Evolutionary conservation across 2,329 filamentous ascomycete species (phyloP), one percentile per base, ranked within the genome.

Genomic region (Boeremia exigua): DNA sequence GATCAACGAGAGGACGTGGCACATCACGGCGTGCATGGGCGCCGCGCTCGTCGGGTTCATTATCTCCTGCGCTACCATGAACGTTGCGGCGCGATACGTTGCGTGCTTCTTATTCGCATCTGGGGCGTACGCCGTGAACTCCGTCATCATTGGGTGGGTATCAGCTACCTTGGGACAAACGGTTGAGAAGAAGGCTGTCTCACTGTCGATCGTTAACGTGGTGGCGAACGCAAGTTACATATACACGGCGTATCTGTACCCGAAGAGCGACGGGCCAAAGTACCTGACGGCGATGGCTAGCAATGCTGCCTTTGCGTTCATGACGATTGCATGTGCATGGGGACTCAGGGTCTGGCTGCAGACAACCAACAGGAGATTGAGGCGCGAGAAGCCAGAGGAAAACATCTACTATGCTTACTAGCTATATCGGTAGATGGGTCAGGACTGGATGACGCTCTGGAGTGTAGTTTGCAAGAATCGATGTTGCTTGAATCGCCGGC

Each of bases 171-270:
- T 78, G 8, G 76, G 74, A 3, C 75, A 79, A 42, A 78, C 78
- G 1, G 62, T 72, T 5, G 77, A 79, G 59, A 81, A 80, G 66
- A 77, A 78, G 47, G 77, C 78, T 14, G 76, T 76, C 4, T 65
- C 72, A 8, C 66, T 79, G n/a, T 75, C 76, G 1, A 75, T 79
- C 43, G 76, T 78, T 12, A 79, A 80, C 48, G 71, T 76, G 1
- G 66, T 75, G 5, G 73, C 73, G 0, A 79, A 77, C 43, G 64
- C 72, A 27, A 68, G 70, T 38, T 73, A 75, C 42, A 78, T 80
- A 42, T 76, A 73, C 44, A 75, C 70, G 1, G 76, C 77, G 1
- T 80, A 78, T 46, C 74, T 79, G 51, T 78, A 78, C 14, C 58
- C 58, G 0, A 55, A 61, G 44, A 62, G 55, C 36, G 66, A 68